Conservation (phyloP, 2,329 filamentous ascomycete species). For the Monosporascus cannonballus region DNA sequence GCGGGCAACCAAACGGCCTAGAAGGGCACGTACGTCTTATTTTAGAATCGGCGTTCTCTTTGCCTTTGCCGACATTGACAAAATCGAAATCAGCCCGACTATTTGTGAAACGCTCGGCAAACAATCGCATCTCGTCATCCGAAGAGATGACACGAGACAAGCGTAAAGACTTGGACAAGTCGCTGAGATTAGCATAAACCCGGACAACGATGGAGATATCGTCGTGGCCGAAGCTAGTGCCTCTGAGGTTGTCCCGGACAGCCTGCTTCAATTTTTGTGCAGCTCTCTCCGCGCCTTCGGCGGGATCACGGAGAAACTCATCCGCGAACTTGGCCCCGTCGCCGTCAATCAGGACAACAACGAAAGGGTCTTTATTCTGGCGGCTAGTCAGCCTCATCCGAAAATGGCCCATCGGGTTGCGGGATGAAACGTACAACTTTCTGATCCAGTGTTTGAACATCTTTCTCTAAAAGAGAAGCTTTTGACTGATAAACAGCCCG, state of each 20-base stretch:
- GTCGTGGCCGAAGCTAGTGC: conserved; percentile 17
- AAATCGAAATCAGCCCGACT: conserved; percentile 28
- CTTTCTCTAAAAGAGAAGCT: conserved; percentile 14
- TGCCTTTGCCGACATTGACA: conserved; percentile 29
- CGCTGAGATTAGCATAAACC: conserved; percentile 29
- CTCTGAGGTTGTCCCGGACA: conserved; percentile 21
- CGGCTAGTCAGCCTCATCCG: conserved; percentile 6
- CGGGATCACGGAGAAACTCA: conserved; percentile 22
- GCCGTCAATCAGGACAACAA: conserved; percentile 28
- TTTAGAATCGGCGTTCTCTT: conserved; percentile 28
- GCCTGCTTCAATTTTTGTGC: conserved; percentile 26
- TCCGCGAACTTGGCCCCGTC: conserved; percentile 30
- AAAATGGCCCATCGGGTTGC: too few relatives aligned
- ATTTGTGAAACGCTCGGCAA: conserved; percentile 29
- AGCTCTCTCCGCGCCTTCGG: conserved; percentile 22
- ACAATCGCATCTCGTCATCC: conserved; percentile 25
- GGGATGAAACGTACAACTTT: conserved; percentile 19
- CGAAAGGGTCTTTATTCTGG: conserved; percentile 25
- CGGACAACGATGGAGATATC: conserved; percentile 26
- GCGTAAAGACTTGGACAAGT: conserved; percentile 26
- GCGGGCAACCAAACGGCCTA: background rate
- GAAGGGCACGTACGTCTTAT: conserved; percentile 21
- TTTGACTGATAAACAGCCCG: conserved; percentile 18
- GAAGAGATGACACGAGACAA: conserved; percentile 24
- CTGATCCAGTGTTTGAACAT: conserved; percentile 12